Conservation (phyloP, 1,139 yeast species). For the Geotrichum cucujoidarum region DNA sequence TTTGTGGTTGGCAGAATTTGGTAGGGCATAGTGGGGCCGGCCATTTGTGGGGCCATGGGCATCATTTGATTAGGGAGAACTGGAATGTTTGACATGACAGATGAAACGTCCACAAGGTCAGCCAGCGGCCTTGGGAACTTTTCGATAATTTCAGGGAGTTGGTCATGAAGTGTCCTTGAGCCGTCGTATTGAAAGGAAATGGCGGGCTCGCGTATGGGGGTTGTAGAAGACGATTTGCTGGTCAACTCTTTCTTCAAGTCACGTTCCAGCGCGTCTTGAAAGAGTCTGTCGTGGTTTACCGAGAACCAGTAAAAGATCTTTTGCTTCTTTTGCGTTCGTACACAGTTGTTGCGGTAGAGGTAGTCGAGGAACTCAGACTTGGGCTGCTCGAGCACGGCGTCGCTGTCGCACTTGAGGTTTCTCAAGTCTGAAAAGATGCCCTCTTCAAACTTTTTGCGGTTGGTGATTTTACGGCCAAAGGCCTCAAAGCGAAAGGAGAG, state of each 20-base stretch:
- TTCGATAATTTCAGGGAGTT: slow-evolving; percentile 33
- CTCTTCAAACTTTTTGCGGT: slow-evolving; percentile 92
- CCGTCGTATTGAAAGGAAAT: slow-evolving; percentile 39
- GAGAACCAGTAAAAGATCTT: slow-evolving; percentile 96
- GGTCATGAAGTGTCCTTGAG: slow-evolving; percentile 38
- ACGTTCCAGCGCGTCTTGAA: slow-evolving; percentile 90
- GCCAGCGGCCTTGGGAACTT: slow-evolving; percentile 33
- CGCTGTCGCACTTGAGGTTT: slow-evolving; percentile 78
- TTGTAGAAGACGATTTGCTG: slow-evolving; percentile 37
- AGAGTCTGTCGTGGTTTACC: slow-evolving; percentile 88
- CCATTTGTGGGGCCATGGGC: slow-evolving; percentile 9
- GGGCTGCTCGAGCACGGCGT: slow-evolving; percentile 85
- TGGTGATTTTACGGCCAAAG: slow-evolving; percentile 79
- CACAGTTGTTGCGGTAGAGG: slow-evolving; percentile 77
- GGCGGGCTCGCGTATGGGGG: slow-evolving; percentile 42
- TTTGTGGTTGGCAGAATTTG: slow-evolving; percentile 1
- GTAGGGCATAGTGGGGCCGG: slow-evolving; percentile 4
- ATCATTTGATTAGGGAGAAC: slow-evolving; percentile 12
- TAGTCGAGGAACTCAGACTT: slow-evolving; percentile 82
- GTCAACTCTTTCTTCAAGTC: slow-evolving; percentile 72
- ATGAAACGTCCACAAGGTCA: slow-evolving; percentile 35
- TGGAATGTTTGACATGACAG: slow-evolving; percentile 21
- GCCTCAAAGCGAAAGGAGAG: slow-evolving; percentile 84
- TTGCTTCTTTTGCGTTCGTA: slow-evolving; percentile 93
- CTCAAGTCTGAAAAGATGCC: slow-evolving; percentile 91